Evolutionary conservation across 305 asterid species (phyloP).

Genomic region (Rubia balearica): DNA sequence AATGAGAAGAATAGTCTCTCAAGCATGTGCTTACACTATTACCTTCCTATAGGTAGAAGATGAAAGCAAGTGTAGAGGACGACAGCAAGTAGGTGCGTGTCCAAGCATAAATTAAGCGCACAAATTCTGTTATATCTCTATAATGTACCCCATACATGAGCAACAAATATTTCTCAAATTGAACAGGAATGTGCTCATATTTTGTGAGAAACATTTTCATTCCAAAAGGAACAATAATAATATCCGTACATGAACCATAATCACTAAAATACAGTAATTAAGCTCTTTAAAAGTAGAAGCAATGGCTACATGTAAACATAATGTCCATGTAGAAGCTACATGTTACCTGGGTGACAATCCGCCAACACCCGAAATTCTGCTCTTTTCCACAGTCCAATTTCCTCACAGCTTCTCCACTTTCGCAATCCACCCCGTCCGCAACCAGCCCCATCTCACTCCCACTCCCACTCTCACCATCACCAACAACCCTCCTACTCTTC

Average conservation of each 20-base stretch:
- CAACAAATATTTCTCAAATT: not conserved
- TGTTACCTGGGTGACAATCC: slow-evolving; percentile 44
- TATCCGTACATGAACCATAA: not conserved
- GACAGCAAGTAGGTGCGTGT: not conserved
- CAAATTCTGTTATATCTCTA: not conserved
- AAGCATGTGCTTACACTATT: not conserved
- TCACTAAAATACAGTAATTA: not conserved
- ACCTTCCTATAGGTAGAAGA: not conserved
- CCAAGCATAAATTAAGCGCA: not conserved
- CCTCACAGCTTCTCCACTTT: slow-evolving; percentile 33
- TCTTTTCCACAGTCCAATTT: slow-evolving; percentile 28
- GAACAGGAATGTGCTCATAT: not conserved
- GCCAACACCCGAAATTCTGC: slow-evolving; percentile 29
- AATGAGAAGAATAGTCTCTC: not conserved
- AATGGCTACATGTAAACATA: not conserved
- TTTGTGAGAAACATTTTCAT: not conserved
- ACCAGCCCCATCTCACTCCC: slow-evolving; percentile 28
- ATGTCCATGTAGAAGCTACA: slow-evolving; percentile 8
- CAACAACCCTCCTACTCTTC: slow-evolving; percentile 18
- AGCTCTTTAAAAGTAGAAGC: not conserved
- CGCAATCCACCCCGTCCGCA: slow-evolving; percentile 40
- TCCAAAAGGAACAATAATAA: not conserved
- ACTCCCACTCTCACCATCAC: slow-evolving; percentile 20
- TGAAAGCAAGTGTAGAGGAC: too few relatives aligned
- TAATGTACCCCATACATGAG: not conserved